Evolutionary conservation across 73 alveolate species (phyloP), one percentile per base, ranked within the genome.

Genomic region (Loxodes magnus): DNA sequence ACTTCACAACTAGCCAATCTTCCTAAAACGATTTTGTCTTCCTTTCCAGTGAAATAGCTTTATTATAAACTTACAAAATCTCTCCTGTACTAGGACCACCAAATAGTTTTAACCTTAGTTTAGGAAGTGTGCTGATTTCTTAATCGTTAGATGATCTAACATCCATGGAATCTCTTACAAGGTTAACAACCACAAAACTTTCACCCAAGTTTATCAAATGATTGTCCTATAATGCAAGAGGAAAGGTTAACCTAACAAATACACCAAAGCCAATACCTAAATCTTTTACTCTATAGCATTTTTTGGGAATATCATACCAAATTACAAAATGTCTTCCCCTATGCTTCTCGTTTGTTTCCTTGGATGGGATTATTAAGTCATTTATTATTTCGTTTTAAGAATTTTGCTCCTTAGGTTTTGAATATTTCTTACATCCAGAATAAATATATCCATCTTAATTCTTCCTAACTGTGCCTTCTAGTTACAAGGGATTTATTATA

Each of bases 201-300:
- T 86, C 97, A 25, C 97, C 97, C 69, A 86, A 60, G 55, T 86
- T 86, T 28, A 86, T 67, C 38, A 86, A 63, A 35, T 55, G 74
- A 51, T 80, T 73, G 49, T 86, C 91, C 41, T 82, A 81, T 4
- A 86, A 67, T 37, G 70, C 92, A 9, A 69, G 52, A 49, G 86
- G 66, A 42, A 28, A 51, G 49, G 43, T 79, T 1, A 86, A 34
- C 61, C 80, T 82, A 31, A 82, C 81, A 41, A 86, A 86, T 14
- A 85, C 91, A 2, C 97, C 97, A 38, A 72, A 86, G 41, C 97
- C 97, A 53, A 71, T 72, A 17, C 94, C 93, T 20, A 86, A 59
- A 60, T 86, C 97, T 51, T 56, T 62, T 22, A 71, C 53, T 54
- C 74, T 63, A 71, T 71, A 71, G 42, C 63, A 48, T 44, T 44